phyloP scores from a whole-genome alignment of 2,329 filamentous ascomycete species.

The Penicillium crustosum region DNA sequence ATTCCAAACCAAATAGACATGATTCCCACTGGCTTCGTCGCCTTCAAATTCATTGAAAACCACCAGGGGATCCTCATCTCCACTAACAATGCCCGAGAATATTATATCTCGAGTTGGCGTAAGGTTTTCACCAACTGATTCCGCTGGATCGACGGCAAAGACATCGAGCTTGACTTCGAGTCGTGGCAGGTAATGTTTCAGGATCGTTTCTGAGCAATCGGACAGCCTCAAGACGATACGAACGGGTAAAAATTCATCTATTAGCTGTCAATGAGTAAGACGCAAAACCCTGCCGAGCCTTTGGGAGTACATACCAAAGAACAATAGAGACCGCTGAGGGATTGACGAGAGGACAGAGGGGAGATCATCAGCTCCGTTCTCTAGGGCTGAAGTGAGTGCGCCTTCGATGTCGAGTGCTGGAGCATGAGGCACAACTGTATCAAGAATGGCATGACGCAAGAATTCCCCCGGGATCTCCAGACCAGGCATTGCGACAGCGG shows the following conservation, averaged over 20 bases:
- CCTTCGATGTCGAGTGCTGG: conserved; percentile 41
- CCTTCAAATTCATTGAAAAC: conserved; percentile 46
- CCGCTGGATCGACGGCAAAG: conserved; percentile 43
- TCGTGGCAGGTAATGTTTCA: conserved; percentile 51
- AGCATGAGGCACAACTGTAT: conserved; percentile 47
- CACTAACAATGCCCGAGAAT: conserved; percentile 40
- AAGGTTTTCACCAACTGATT: conserved; percentile 43
- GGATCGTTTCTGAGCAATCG: conserved; percentile 47
- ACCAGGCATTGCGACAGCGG: conserved; percentile 34
- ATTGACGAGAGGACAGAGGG: conserved; percentile 50
- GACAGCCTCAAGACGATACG: conserved; percentile 55
- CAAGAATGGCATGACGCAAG: conserved; percentile 43
- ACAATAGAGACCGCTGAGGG: conserved; percentile 52
- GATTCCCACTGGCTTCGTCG: conserved; percentile 39
- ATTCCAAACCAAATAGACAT: conserved; percentile 48
- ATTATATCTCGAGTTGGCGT: conserved; percentile 44
- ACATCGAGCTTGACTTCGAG: conserved; percentile 54
- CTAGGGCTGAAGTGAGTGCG: conserved; percentile 47
- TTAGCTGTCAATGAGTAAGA: conserved; percentile 52
- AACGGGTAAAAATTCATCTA: conserved; percentile 56
- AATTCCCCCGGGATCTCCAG: conserved; percentile 43
- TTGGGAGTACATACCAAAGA: conserved; percentile 48
- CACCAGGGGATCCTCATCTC: conserved; percentile 46
- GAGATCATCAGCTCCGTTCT: conserved; percentile 45
- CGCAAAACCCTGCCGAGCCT: conserved; percentile 21